Percentiles rank a stretch among this genome's conserved stretches.
These are phyloP conservation scores for Chloris gayana DNA, from an alignment of 176 grass and related monocot species.

Conservation along the genomic window DNA sequence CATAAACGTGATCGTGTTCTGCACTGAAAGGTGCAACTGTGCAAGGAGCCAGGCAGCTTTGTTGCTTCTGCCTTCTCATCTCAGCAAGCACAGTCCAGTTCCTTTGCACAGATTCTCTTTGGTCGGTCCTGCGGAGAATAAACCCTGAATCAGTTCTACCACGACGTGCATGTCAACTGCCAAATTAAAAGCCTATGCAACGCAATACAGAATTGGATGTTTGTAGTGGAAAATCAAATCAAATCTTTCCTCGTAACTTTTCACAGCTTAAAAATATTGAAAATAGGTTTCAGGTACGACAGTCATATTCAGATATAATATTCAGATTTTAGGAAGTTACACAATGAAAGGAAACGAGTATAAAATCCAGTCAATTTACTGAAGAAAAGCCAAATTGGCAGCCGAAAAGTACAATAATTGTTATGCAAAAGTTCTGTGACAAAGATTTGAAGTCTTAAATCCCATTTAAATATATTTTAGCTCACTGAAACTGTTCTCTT, in stretches of 20 bases:
- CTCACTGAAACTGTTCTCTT: neutral
- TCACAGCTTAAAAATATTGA: too few relatives aligned
- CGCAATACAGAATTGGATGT: neutral
- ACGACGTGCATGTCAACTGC: neutral
- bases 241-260: neutral
- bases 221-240: slow-evolving; percentile 18
- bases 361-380: neutral
- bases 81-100: neutral
- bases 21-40: too few relatives aligned
- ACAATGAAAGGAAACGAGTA: neutral
- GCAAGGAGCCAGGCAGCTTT: too few relatives aligned
- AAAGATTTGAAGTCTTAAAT: neutral
- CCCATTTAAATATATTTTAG: neutral
- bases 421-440: neutral
- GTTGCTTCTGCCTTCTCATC: slow-evolving; percentile 1
- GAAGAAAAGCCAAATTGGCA: neutral
- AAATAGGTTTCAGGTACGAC: too few relatives aligned
- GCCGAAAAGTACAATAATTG: neutral
- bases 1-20: too few relatives aligned
- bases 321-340: neutral
- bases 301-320: neutral
- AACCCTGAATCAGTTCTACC: neutral
- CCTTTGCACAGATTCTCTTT: too few relatives aligned
- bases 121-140: neutral
- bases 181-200: neutral